A percentile compares a stretch with the other conserved stretches of the same genome.
Conservation (phyloP, 805 yeast genomes). For the Cyberlindnera bimundalis region DNA sequence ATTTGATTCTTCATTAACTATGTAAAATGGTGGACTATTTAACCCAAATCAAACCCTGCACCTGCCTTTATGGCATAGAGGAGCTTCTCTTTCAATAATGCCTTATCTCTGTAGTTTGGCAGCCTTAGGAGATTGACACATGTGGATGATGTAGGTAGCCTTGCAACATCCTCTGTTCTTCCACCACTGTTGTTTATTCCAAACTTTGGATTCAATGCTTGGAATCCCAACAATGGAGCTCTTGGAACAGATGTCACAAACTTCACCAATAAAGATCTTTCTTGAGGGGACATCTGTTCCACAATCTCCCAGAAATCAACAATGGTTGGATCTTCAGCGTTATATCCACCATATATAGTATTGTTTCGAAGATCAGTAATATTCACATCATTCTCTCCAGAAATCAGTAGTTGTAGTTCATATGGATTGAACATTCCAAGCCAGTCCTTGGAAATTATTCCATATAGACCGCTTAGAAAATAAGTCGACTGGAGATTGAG, state of each 20-base stretch:
- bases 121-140: conserved; percentile 85
- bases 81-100: conserved; percentile 55
- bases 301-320: conserved; percentile 71
- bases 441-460: conserved; percentile 71
- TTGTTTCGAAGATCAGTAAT: conserved; percentile 62
- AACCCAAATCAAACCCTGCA: conserved; percentile 78
- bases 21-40: not conserved
- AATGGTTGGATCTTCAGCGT: conserved; percentile 55
- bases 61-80: conserved; percentile 76
- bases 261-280: conserved; percentile 64
- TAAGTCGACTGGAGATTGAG: conserved; percentile 55
- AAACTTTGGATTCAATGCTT: conserved; percentile 67
- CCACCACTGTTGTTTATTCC: conserved; percentile 55
- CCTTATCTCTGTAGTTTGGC: conserved; percentile 74
- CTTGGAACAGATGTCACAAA: conserved; percentile 91
- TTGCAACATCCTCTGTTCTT: conserved; percentile 45
- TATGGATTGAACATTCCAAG: conserved; percentile 77
- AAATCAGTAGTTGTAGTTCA: conserved; percentile 80
- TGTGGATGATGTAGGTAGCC: conserved; percentile 85
- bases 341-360: conserved; percentile 64
- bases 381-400: conserved; percentile 68
- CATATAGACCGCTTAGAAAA: conserved; percentile 68
- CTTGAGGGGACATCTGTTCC: conserved; percentile 59
- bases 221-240: conserved; percentile 88
- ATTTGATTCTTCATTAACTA: not conserved